Evolutionary conservation across 331 rosid species (phyloP), one percentile per base, ranked within the genome.

Genomic region (Arachis monticola): DNA sequence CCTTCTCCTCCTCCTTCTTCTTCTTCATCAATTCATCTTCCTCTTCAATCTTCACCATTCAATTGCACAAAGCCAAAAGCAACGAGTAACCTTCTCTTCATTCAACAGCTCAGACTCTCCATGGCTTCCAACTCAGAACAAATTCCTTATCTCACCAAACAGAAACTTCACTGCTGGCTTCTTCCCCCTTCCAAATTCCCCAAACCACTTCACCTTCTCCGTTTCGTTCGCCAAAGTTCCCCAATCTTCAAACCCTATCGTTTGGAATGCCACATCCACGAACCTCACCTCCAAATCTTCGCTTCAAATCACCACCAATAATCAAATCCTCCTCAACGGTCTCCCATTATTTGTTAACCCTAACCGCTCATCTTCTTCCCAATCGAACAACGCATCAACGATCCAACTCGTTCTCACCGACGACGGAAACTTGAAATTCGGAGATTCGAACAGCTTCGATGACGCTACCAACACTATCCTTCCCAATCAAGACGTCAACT

Each of bases 81-180:
- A 32, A n/a, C 56, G 1, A 44, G 8, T 5, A n/a, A 7, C 14
- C 2, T 4, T 68, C 60, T 41, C 82, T 5, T 57, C 92, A 69
- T 88, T 93, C 87, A 82, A 83, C 22, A 64, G 61, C 80, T 80
- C 88, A 44, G 2, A 51, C 78, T 79, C 89, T 27, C 96, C 93
- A 67, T 93, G 98, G 98, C 67, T 4, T 0, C 91, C 92, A 8
- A 3, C 22, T 14, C 80, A 80, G 64, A 88, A 88, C 74, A 86
- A 0, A 31, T 70, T 47, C 64, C 87, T 93, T 30, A 44, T 73
- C 64, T 94, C 97, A 11, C 83, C 81, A 11, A 83, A 84, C 81
- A 77, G 85, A 40, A 55, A 58, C 51, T 91, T 93, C 86, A 62
- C 88, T 40, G 91, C 96, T 8, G 97, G 97, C 2, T 91, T 91